Base-by-base conservation (phyloP, 495 filamentous ascomycete genomes). In the Rostrohypoxylon terebratum region DNA sequence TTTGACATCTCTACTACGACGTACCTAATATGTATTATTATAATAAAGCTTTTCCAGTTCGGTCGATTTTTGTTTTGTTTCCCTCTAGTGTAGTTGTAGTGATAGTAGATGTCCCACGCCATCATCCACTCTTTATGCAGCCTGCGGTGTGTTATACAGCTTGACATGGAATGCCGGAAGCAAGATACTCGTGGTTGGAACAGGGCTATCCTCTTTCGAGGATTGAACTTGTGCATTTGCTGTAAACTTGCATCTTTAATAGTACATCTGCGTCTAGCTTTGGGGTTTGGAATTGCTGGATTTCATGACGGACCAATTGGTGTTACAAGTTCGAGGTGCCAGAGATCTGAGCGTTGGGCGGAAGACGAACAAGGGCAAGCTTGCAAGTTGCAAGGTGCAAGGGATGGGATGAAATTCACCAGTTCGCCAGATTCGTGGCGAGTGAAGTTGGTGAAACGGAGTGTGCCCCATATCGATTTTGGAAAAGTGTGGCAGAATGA, bases 331-430 rank as follows among this genome's bases (percentile, higher is more conserved):
- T n/a, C 11, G 21, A 63, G 18, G 25, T 31, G 8, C 38, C 63
- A 34, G 48, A 72, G 70, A 72, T 68, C 70, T 64, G 64, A 72
- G 70, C 59, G 70, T 14, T 62, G 48, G 38, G 44, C 16, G 31
- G 50, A 62, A 42, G 28, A 21, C 23, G 60, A 42, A 42, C 21
- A 57, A 42, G 38, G 38, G 38, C 38, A 42, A 14, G 38, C 11
- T 42, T 28, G 38, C 13, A n/a, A 14, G 38, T 11, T 42, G 38
- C 38, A 14, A 28, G 33, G 38, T 42, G 38, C 38, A 42, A 28
- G 33, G 48, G 59, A 51, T 63, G 59, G 44, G 67, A 63, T 59
- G 59, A 63, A 59, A 13, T 31, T 68, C 38, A 14, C 28, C 28
- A 28, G 28, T 28, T 28, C 28, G 28, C 28, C 28, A 63, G 51